Evolutionary conservation across 441 rosid genomes (phyloP), one percentile per base, ranked within the genome.

Genomic region (Daphne laureola): DNA sequence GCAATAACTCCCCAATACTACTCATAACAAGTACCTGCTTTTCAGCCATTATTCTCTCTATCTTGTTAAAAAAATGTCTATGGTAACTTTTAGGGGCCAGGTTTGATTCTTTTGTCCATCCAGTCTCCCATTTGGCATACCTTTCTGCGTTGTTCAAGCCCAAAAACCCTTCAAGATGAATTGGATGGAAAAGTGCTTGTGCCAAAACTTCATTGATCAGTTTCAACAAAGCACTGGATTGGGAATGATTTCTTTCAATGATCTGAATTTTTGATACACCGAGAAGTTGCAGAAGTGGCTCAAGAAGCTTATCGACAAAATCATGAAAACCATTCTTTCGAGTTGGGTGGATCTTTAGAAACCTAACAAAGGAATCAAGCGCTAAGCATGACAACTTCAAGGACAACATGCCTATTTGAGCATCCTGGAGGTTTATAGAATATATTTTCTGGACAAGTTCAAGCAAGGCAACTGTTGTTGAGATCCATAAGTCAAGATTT

Each of bases 141-240:
- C 71, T 90, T 54, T 76, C 79, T 21, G 65, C 40, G 70, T 76
- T 72, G 5, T 59, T 72, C 67, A 90, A 76, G 67, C 73, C 73
- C 58, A 90, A 59, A 67, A 87, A 90, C 51, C 95, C 99, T 73
- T 87, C 95, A 49, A 87, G 62, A 51, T 94, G 96, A 26, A 67
- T 63, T 36, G 93, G 77, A 71, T 94, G 92, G 65, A 87, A 90
- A 63, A 90, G 49, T 55, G 88, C 98, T 23, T 78, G 77, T 55
- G 83, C 75, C 57, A 90, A 62, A 61, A 81, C 83, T 53, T 84
- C 92, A 73, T 80, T 78, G 49, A 77, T 71, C 68, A 75, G 57
- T 70, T 66, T 63, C 57, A 78, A 45, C 65, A 90, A 73, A 25
- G 63, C 70, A 64, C 56, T 62, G 15, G 61, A 55, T 65, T 38